Evolutionary conservation across 2,329 filamentous ascomycete genomes (phyloP).

Genomic region (Monosporascus sp.): DNA sequence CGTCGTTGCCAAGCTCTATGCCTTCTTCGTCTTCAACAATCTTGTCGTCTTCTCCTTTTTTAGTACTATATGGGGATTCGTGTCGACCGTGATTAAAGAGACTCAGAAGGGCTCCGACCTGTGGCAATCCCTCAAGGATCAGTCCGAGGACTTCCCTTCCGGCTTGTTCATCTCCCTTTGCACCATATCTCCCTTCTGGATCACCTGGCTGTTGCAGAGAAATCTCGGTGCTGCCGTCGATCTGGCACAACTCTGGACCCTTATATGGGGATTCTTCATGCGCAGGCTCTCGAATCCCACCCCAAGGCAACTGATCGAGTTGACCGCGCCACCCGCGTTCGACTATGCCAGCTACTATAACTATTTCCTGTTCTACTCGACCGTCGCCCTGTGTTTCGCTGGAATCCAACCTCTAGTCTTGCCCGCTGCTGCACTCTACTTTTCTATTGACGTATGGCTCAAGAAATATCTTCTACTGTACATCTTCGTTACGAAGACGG

Average conservation of each 20-base stretch:
- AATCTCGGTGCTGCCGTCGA: conserved; percentile 93
- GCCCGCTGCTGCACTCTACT: conserved; percentile 84
- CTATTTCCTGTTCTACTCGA: conserved; percentile 93
- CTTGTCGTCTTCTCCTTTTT: conserved; percentile 91
- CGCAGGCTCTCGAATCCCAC: conserved; percentile 84
- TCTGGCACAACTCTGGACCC: conserved; percentile 78
- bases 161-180: conserved; percentile 72
- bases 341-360: conserved; percentile 98
- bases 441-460: conserved; percentile 77
- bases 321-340: conserved; percentile 87
- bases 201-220: conserved; percentile 87
- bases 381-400: conserved; percentile 80
- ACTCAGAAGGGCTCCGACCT: conserved; percentile 54
- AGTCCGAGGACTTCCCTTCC: conserved; percentile 48
- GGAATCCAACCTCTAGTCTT: conserved; percentile 84
- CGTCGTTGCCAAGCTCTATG: conserved; percentile 83
- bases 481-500: conserved; percentile 93
- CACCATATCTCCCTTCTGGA: conserved; percentile 83
- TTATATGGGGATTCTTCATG: conserved; percentile 79
- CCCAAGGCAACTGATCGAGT: conserved; percentile 83
- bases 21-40: conserved; percentile 98
- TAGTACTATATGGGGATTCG: conserved; percentile 72
- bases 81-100: conserved; percentile 58
- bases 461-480: conserved; percentile 96
- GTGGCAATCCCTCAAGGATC: conserved; percentile 64